A percentile compares a stretch with the other conserved stretches of the same genome.
Conservation (phyloP, 441 rosid species). For the Melastoma candidum region DNA sequence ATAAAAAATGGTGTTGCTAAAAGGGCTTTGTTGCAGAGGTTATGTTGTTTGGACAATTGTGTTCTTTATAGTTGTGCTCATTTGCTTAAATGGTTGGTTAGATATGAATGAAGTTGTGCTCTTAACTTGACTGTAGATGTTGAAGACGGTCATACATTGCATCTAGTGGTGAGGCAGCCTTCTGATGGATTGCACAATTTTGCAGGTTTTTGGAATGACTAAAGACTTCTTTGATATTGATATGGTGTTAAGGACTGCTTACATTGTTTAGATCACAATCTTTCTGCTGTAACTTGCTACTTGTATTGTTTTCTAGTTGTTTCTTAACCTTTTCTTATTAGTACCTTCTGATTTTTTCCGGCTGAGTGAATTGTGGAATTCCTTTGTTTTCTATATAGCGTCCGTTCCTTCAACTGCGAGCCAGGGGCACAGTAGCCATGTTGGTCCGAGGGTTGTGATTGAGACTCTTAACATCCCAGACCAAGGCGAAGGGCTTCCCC, state of each 20-base stretch:
- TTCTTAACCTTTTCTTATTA: no score
- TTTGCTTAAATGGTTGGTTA: background rate
- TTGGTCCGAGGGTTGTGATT: slow-evolving; percentile 48
- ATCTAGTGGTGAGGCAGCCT: slow-evolving; percentile 22
- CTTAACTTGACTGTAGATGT: slow-evolving; percentile 18
- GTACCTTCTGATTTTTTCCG: background rate
- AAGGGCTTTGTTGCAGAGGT: no score
- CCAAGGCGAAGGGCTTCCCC: slow-evolving; percentile 65
- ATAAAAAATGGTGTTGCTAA: no score
- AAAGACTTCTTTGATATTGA: background rate
- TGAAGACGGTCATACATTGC: slow-evolving; percentile 25
- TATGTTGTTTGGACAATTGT: background rate
- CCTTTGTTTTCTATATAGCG: slow-evolving; percentile 17
- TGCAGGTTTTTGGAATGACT: slow-evolving; percentile 12
- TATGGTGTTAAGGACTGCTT: no score
- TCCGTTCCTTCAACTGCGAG: slow-evolving; percentile 32
- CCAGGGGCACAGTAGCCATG: slow-evolving; percentile 24
- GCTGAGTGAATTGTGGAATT: background rate
- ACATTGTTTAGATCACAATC: no score
- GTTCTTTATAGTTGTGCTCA: slow-evolving; percentile 1
- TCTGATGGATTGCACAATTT: slow-evolving; percentile 8
- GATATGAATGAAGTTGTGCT: background rate
- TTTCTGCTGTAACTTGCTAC: no score
- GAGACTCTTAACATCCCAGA: slow-evolving; percentile 64
- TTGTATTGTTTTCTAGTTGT: no score